Conservation (phyloP, 2,329 filamentous ascomycete genomes). For the Didymosphaeria variabile region DNA sequence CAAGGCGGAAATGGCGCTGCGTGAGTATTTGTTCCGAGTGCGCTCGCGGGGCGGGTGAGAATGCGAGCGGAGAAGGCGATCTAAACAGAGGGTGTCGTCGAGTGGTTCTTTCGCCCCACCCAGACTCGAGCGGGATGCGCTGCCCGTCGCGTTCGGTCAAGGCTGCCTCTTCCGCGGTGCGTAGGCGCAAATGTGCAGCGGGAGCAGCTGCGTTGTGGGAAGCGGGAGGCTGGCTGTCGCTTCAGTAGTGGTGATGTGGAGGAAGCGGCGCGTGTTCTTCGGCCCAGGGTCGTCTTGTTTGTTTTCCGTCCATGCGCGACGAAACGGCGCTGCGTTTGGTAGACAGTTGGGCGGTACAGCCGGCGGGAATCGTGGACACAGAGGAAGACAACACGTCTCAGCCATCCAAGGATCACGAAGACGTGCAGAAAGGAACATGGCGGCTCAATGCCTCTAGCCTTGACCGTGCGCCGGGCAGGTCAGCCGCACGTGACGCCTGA, state of each 20-base stretch:
- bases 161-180: background rate
- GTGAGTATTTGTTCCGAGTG: background rate
- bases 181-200: background rate
- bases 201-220: slow-evolving; percentile 3
- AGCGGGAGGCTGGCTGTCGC: slow-evolving; percentile 7
- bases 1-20: background rate
- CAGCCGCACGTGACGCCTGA: slow-evolving; percentile 1
- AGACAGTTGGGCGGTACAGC: slow-evolving; percentile 1
- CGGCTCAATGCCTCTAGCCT: slow-evolving; percentile 20
- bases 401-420: slow-evolving; percentile 5
- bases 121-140: slow-evolving; percentile 18
- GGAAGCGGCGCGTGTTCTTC: slow-evolving; percentile 11
- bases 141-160: slow-evolving; percentile 13
- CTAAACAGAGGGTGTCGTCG: background rate
- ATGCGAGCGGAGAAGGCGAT: background rate
- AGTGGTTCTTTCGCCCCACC: slow-evolving; percentile 17
- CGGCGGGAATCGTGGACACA: background rate
- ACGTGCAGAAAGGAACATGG: slow-evolving; percentile 10
- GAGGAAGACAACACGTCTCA: slow-evolving; percentile 7
- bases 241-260: slow-evolving; percentile 9
- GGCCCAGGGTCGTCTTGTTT: slow-evolving; percentile 19
- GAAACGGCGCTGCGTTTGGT: slow-evolving; percentile 15
- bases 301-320: slow-evolving; percentile 22
- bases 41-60: slow-evolving; percentile 1
- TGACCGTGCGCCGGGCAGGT: slow-evolving; percentile 14